Percentiles rank a stretch among this genome's conserved stretches.
Conservation (phyloP, 352 stramenopile genomes). For the Plasmopara halstedii region DNA sequence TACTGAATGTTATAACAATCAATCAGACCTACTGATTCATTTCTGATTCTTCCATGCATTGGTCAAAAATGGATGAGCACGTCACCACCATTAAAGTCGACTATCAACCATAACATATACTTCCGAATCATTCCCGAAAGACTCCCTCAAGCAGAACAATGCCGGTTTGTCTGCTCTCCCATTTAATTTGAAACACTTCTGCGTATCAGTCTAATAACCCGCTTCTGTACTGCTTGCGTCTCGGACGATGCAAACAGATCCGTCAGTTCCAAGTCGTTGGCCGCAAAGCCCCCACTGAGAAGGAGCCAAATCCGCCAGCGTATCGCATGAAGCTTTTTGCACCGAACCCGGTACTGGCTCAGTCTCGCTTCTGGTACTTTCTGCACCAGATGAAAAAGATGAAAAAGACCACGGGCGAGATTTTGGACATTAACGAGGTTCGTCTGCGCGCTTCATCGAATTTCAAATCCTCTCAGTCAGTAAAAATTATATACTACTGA, state of each 20-base stretch:
- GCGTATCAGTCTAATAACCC: background rate
- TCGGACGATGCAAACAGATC: slow-evolving; percentile 65
- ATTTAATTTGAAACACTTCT: background rate
- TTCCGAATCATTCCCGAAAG: slow-evolving; percentile 14
- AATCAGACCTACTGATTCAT: too few relatives aligned
- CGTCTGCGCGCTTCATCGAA: too few relatives aligned
- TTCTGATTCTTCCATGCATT: too few relatives aligned
- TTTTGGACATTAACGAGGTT: slow-evolving; percentile 98
- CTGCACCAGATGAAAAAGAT: slow-evolving; percentile 99
- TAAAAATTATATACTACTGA: slow-evolving; percentile 6
- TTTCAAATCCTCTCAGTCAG: slow-evolving; percentile 16
- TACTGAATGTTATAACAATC: too few relatives aligned
- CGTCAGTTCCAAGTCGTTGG: slow-evolving; percentile 99
- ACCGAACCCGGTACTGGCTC: slow-evolving; percentile 95
- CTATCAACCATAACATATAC: background rate
- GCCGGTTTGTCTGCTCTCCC: slow-evolving; percentile 16
- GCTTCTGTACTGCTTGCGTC: background rate
- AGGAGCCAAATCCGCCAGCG: slow-evolving; percentile 95
- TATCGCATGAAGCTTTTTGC: slow-evolving; percentile 99
- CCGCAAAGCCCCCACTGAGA: slow-evolving; percentile 97
- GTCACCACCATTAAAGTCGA: background rate
- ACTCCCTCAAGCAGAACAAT: slow-evolving; percentile 31
- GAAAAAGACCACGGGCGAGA: slow-evolving; percentile 99
- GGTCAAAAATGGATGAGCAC: slow-evolving; percentile 7
- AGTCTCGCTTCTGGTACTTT: slow-evolving; percentile 99